Evolutionary conservation across 2,329 filamentous ascomycete genomes (phyloP).

Genomic region (Talaromyces marneffei): DNA sequence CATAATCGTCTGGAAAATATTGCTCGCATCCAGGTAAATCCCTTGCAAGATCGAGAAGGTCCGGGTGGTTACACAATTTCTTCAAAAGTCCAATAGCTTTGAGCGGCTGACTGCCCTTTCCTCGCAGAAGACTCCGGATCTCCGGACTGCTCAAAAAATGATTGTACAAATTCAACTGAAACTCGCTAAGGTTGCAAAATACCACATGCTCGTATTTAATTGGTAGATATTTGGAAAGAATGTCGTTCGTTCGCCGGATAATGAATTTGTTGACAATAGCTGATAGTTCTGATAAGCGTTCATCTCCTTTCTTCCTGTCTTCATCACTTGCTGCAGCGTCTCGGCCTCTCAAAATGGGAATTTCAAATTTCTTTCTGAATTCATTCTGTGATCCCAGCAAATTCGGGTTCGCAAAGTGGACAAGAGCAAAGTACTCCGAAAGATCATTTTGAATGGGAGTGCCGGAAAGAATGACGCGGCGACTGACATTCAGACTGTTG

Average conservation of each 20-base stretch:
- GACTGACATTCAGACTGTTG: conserved; percentile 81
- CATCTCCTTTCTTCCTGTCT: conserved; percentile 76
- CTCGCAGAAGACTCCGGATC: conserved; percentile 83
- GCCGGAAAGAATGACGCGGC: conserved; percentile 89
- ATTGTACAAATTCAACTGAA: conserved; percentile 90
- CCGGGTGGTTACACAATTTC: conserved; percentile 97
- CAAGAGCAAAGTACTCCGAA: conserved; percentile 93
- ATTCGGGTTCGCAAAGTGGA: conserved; percentile 93
- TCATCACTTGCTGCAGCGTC: conserved; percentile 83
- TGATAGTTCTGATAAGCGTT: conserved; percentile 74
- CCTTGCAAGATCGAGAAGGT: conserved; percentile 73
- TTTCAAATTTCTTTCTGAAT: conserved; percentile 88
- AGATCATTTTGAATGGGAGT: conserved; percentile 98
- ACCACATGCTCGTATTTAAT: conserved; percentile 99
- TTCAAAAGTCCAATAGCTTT: conserved; percentile 97
- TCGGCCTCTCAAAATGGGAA: conserved; percentile 84
- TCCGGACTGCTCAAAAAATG: conserved; percentile 95
- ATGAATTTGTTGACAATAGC: conserved; percentile 94
- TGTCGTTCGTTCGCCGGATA: conserved; percentile 95
- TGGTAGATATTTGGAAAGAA: conserved; percentile 92
- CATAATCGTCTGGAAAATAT: conserved; percentile 77
- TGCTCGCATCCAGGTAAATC: conserved; percentile 84
- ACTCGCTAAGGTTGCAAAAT: conserved; percentile 89
- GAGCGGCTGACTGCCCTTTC: conserved; percentile 90
- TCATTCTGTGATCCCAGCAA: conserved; percentile 82